Conservation (phyloP, 305 asterid genomes). For the Solanum chacoense region DNA sequence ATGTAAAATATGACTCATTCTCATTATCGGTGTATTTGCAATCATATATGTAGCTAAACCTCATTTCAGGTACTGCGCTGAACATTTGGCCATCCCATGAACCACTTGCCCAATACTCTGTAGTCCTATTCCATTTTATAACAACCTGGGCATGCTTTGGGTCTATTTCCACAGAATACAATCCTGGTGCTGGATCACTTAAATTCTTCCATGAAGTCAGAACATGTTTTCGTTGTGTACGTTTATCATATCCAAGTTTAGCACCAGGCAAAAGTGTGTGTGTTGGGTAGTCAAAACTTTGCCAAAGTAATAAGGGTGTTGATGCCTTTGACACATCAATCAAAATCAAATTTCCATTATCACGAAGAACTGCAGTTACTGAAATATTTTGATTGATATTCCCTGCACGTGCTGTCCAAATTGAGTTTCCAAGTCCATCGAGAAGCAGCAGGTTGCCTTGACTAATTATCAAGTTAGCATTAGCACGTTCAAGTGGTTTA, state of each 20-base stretch:
- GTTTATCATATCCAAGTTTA: background rate
- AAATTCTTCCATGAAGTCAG: background rate
- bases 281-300: background rate
- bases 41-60: too few species aligned
- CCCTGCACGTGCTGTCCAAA: too few species aligned
- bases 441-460: too few species aligned
- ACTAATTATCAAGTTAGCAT: too few species aligned
- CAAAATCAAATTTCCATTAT: background rate
- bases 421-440: too few species aligned
- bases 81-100: too few species aligned
- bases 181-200: background rate
- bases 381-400: background rate
- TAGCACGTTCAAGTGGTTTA: too few species aligned
- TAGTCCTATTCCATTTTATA: too few species aligned
- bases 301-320: background rate
- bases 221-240: background rate
- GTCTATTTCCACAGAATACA: too few species aligned
- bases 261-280: background rate
- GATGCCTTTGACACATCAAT: background rate
- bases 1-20: conserved; percentile 45
- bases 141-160: too few species aligned
- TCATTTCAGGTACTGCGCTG: too few species aligned
- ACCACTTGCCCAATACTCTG: too few species aligned
- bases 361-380: background rate
- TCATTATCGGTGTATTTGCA: background rate